A percentile compares a stretch with the other conserved stretches of the same genome.
These are phyloP conservation scores for Primulina tabacum DNA, from an alignment of 257 asterid genomes.

Conservation along the genomic window DNA sequence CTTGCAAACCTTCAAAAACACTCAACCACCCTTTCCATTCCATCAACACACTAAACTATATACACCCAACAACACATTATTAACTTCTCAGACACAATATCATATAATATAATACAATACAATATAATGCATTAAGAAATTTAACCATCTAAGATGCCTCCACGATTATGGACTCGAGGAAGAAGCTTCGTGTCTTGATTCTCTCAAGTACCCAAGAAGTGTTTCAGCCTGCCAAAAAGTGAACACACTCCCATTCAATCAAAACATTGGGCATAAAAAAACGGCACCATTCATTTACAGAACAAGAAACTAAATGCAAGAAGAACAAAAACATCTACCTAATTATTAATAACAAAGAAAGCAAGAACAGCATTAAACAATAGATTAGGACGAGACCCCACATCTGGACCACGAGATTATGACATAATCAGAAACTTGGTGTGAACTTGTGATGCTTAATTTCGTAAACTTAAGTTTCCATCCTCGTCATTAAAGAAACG, in stretches of 20 bases:
- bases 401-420: neutral
- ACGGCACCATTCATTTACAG: neutral
- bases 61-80: slow-evolving; percentile 32
- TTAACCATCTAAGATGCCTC: slow-evolving; percentile 23
- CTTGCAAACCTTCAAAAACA: slow-evolving; percentile 16
- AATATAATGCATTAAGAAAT: neutral
- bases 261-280: neutral
- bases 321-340: slow-evolving; percentile 16
- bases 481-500: neutral
- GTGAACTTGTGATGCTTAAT: slow-evolving; percentile 2
- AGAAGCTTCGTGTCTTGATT: slow-evolving; percentile 60
- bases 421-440: neutral
- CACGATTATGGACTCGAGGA: slow-evolving; percentile 39
- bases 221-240: slow-evolving; percentile 57
- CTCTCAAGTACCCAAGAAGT: slow-evolving; percentile 61
- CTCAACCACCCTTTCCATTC: slow-evolving; percentile 38
- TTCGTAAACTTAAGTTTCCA: neutral
- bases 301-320: neutral
- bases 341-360: neutral
- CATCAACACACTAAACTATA: slow-evolving; percentile 32
- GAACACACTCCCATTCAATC: slow-evolving; percentile 12
- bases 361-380: neutral
- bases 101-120: slow-evolving; percentile 3
- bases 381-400: neutral
- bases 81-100: slow-evolving; percentile 6